phyloP scores from a whole-genome alignment of 208 protist genomes.

The Leishmania mexicana region DNA sequence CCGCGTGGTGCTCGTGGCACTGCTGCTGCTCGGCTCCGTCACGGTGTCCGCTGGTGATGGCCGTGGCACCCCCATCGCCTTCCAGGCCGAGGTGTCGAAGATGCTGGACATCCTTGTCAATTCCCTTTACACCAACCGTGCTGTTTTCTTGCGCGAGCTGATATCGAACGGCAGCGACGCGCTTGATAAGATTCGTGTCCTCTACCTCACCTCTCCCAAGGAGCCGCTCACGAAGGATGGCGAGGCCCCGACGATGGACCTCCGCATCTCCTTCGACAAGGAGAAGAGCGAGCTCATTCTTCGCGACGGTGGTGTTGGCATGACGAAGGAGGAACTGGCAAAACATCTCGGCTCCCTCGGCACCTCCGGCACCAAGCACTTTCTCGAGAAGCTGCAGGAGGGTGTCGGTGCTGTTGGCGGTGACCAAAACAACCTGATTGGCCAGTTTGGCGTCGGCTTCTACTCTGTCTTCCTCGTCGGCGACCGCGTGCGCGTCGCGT shows the following conservation, averaged over 20 bases:
- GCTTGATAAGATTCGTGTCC: slow-evolving; percentile 99
- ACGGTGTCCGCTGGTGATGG: slow-evolving; percentile 27
- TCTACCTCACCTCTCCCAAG: slow-evolving; percentile 94
- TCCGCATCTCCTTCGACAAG: slow-evolving; percentile 88
- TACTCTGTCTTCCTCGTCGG: slow-evolving; percentile 99
- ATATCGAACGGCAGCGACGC: slow-evolving; percentile 99
- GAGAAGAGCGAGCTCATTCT: slow-evolving; percentile 96
- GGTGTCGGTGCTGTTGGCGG: slow-evolving; percentile 18
- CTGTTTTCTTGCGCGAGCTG: slow-evolving; percentile 99
- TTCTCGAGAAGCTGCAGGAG: slow-evolving; percentile 87
- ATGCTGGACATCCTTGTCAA: slow-evolving; percentile 99
- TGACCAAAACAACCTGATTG: slow-evolving; percentile 97
- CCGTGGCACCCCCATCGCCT: slow-evolving; percentile 74
- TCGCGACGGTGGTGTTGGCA: slow-evolving; percentile 99
- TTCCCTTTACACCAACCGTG: slow-evolving; percentile 99
- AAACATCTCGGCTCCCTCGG: slow-evolving; percentile 99
- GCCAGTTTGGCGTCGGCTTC: slow-evolving; percentile 99
- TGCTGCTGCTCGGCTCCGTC: slow-evolving; percentile 43
- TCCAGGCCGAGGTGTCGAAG: slow-evolving; percentile 97
- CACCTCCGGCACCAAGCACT: slow-evolving; percentile 98
- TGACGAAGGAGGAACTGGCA: slow-evolving; percentile 99
- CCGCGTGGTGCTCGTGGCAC: slow-evolving; percentile 36
- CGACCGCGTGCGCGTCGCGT: slow-evolving; percentile 96
- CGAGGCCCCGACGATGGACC: slow-evolving; percentile 86
- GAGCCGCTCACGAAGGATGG: slow-evolving; percentile 83